Evolutionary conservation across 306 rosid species (phyloP).

Genomic region (Hippophae rhamnoides): DNA sequence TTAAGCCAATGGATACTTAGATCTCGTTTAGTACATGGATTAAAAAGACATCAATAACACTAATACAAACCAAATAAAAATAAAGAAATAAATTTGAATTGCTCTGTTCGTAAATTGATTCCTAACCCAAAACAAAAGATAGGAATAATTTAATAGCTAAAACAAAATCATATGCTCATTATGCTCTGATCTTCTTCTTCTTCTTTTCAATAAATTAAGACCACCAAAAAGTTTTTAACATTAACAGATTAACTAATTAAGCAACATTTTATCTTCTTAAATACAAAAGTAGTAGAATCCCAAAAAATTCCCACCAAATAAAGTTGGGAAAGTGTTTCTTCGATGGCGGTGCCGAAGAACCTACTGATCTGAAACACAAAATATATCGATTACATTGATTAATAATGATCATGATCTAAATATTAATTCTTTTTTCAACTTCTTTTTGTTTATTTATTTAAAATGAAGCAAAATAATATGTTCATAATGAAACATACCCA

Average conservation of each 20-base stretch:
- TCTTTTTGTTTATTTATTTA: background rate
- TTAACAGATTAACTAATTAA: background rate
- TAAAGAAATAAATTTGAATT: constrained; percentile 23
- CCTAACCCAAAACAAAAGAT: constrained; percentile 57
- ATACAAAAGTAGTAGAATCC: constrained; percentile 33
- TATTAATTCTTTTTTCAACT: background rate
- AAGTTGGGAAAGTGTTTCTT: constrained; percentile 20
- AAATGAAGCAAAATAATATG: background rate
- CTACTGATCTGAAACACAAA: constrained; percentile 32
- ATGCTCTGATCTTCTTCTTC: constrained; percentile 12
- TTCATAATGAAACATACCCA: constrained; percentile 40
- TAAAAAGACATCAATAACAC: no score
- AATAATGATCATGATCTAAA: background rate
- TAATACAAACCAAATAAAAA: no score
- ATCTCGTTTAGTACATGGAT: no score
- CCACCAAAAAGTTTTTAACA: constrained; percentile 2
- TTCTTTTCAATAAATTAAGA: background rate
- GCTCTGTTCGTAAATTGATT: constrained; percentile 24
- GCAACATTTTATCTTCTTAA: constrained; percentile 34
- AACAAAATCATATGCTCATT: constrained; percentile 27
- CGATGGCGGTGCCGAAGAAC: constrained; percentile 36
- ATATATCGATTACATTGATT: background rate
- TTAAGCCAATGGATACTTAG: no score
- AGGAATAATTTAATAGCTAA: constrained; percentile 46
- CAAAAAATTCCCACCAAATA: constrained; percentile 31